Conservation (phyloP, 768 basidiomycete genomes). For the Rhizopogon vesiculosus region DNA sequence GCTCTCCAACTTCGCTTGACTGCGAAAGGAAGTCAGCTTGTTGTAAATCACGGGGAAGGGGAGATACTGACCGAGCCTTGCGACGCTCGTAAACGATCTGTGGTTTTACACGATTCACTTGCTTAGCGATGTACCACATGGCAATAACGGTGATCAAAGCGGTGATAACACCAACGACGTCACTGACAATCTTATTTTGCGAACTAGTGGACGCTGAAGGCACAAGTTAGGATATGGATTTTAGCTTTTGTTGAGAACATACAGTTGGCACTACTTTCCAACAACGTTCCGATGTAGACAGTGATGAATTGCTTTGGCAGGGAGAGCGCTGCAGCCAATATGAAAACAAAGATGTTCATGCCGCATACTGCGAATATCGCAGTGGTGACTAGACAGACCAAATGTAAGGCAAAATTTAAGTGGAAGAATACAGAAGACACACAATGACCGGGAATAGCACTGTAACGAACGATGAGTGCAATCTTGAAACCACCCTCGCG, state of each 20-base stretch:
- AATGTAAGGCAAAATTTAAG: slow-evolving; percentile 1
- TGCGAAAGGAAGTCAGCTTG: slow-evolving; percentile 17
- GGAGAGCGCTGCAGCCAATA: slow-evolving; percentile 74
- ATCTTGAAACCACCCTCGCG: slow-evolving; percentile 87
- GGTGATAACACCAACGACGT: slow-evolving; percentile 64
- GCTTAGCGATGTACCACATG: slow-evolving; percentile 77
- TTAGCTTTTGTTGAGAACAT: neutral
- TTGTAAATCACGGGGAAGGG: neutral
- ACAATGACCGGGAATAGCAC: slow-evolving; percentile 88
- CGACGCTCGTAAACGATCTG: slow-evolving; percentile 63
- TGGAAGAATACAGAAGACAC: slow-evolving; percentile 19
- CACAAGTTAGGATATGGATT: neutral
- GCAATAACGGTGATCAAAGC: slow-evolving; percentile 67
- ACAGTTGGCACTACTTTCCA: slow-evolving; percentile 44
- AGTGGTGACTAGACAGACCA: slow-evolving; percentile 60
- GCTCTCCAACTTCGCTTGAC: slow-evolving; percentile 49
- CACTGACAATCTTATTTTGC: slow-evolving; percentile 61
- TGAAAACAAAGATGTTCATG: slow-evolving; percentile 75
- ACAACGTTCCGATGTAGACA: slow-evolving; percentile 83
- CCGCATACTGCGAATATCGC: slow-evolving; percentile 88
- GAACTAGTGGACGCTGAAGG: slow-evolving; percentile 26
- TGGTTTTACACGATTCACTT: slow-evolving; percentile 68
- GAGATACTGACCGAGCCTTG: slow-evolving; percentile 54
- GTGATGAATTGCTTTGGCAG: slow-evolving; percentile 90
- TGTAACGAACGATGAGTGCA: slow-evolving; percentile 70